Conservation (phyloP, 2,329 filamentous ascomycete genomes). For the Fusarium paranaense region DNA sequence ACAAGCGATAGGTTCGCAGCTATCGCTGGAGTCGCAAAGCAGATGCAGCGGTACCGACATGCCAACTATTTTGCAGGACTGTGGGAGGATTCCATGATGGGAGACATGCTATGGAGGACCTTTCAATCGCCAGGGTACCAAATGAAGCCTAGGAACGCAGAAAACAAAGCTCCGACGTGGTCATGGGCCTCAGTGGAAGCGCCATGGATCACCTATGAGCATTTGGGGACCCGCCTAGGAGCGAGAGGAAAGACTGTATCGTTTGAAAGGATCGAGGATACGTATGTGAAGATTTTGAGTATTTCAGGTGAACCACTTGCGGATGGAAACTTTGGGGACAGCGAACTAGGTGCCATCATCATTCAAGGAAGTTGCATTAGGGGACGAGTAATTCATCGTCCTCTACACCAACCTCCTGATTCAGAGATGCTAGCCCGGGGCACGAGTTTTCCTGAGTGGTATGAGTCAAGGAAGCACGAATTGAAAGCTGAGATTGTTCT, state of each 20-base stretch:
- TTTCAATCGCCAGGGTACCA: not conserved
- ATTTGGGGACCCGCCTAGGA: not conserved
- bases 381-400: not conserved
- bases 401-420: not conserved
- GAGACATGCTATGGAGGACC: not conserved
- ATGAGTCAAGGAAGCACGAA: not conserved
- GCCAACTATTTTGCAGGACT: not conserved
- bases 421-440: not conserved
- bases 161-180: not conserved
- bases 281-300: not conserved
- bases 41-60: not conserved
- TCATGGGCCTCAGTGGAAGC: not conserved
- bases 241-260: not conserved
- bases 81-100: not conserved
- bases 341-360: not conserved
- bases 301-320: not conserved
- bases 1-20: not conserved
- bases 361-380: not conserved
- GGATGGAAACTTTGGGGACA: not conserved
- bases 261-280: not conserved
- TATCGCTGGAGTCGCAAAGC: not conserved
- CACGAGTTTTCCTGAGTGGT: not conserved
- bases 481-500: not conserved
- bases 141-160: not conserved
- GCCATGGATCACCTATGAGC: not conserved